Percentiles rank a stretch among this genome's conserved stretches.
Conservation (phyloP, 1,284 basidiomycete species). For the Papiliotrema fonsecae region DNA sequence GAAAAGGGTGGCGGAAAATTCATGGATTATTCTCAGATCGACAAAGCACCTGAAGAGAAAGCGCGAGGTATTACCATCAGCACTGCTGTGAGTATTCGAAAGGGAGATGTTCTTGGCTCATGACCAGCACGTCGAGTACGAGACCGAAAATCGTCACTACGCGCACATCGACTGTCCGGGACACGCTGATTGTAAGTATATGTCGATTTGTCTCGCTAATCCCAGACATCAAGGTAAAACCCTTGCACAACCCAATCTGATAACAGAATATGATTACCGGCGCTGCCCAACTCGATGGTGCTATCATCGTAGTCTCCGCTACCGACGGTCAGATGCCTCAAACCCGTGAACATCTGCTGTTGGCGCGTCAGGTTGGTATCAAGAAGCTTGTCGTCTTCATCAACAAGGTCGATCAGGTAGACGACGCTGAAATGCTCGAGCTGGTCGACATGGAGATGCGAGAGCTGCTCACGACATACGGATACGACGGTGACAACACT, state of each 20-base stretch:
- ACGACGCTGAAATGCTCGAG: slow-evolving; percentile 97
- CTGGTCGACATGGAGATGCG: slow-evolving; percentile 99
- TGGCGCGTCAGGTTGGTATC: slow-evolving; percentile 97
- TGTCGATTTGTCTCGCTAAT: slow-evolving; percentile 8
- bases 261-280: slow-evolving; percentile 99
- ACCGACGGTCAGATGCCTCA: slow-evolving; percentile 99
- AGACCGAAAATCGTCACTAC: slow-evolving; percentile 87
- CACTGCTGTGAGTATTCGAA: slow-evolving; percentile 48
- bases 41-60: slow-evolving; percentile 99
- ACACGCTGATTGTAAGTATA: slow-evolving; percentile 48
- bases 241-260: neutral
- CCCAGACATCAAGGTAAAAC: slow-evolving; percentile 23
- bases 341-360: slow-evolving; percentile 94
- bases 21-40: slow-evolving; percentile 95
- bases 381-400: slow-evolving; percentile 99
- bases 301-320: slow-evolving; percentile 95
- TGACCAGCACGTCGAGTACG: slow-evolving; percentile 96
- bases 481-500: slow-evolving; percentile 94
- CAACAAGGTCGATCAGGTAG: slow-evolving; percentile 90
- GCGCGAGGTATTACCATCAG: slow-evolving; percentile 98
- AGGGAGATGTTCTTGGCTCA: slow-evolving; percentile 34
- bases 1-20: slow-evolving; percentile 82
- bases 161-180: slow-evolving; percentile 98
- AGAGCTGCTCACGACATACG: slow-evolving; percentile 86
- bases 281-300: slow-evolving; percentile 98